phyloP scores from a whole-genome alignment of 2,329 filamentous ascomycete genomes.

The Fusarium floridanum region DNA sequence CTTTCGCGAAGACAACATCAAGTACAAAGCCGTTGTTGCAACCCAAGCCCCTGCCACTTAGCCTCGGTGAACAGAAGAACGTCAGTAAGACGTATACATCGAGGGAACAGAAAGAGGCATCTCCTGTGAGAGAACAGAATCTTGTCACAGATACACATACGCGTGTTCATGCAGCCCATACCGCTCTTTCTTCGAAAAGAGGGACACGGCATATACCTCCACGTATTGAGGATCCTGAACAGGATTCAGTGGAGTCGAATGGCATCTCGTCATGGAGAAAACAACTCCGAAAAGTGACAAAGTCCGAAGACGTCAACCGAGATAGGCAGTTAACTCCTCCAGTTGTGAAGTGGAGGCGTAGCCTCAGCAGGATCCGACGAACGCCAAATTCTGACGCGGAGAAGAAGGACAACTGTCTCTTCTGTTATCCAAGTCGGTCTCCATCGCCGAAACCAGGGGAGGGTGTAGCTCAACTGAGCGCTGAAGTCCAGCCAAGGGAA shows the following conservation, averaged over 20 bases:
- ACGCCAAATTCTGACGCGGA: constrained; percentile 27
- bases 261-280: constrained; percentile 40
- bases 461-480: not conserved
- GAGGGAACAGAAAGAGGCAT: constrained; percentile 7
- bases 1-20: not conserved
- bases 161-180: not conserved
- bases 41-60: constrained; percentile 2
- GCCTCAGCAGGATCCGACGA: constrained; percentile 38
- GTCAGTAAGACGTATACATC: not conserved
- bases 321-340: constrained; percentile 29
- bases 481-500: constrained; percentile 6
- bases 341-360: constrained; percentile 38
- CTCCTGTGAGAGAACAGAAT: not conserved
- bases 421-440: constrained; percentile 39
- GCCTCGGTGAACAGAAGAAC: not conserved
- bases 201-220: constrained; percentile 19
- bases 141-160: not conserved
- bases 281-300: constrained; percentile 42
- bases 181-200: constrained; percentile 5
- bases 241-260: constrained; percentile 11
- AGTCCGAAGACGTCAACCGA: constrained; percentile 28
- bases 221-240: constrained; percentile 7
- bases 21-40: not conserved
- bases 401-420: constrained; percentile 35
- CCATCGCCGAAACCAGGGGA: constrained; percentile 22